phyloP scores from a whole-genome alignment of 352 stramenopile species.

The Plasmopara viticola region DNA sequence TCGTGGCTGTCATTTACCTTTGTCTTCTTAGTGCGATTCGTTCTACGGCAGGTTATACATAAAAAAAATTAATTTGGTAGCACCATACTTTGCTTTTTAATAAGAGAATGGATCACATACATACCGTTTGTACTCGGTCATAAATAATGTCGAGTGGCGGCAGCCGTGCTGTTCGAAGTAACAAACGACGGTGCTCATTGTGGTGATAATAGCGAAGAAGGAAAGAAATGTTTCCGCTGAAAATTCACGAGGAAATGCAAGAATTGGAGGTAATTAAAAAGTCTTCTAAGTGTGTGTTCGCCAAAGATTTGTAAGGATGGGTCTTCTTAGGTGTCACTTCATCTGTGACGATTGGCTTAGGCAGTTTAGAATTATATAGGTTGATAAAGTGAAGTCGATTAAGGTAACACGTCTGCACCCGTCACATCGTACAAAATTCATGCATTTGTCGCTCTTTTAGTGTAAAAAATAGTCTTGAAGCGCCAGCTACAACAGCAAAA shows the following conservation, averaged over 20 bases:
- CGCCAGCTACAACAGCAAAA: too few relatives aligned
- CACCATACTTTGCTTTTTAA: conserved; percentile 5
- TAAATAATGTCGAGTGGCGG: conserved; percentile 37
- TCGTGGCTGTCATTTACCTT: conserved; percentile 8
- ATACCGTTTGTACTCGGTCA: conserved; percentile 43
- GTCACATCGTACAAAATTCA: too few relatives aligned
- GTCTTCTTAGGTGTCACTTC: too few relatives aligned
- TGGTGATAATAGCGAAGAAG: neutral
- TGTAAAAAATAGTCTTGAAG: too few relatives aligned
- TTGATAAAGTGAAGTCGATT: too few relatives aligned
- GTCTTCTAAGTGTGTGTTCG: conserved; percentile 1
- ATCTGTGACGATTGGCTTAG: too few relatives aligned
- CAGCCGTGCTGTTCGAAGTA: conserved; percentile 37
- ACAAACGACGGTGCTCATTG: conserved; percentile 30
- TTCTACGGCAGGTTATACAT: conserved; percentile 8
- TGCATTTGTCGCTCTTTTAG: too few relatives aligned
- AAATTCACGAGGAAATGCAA: neutral
- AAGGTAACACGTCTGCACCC: too few relatives aligned
- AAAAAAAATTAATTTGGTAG: conserved; percentile 1
- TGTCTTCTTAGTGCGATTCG: conserved; percentile 26
- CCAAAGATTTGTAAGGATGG: conserved; percentile 7
- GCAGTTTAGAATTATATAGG: too few relatives aligned
- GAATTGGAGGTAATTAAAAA: conserved; percentile 4
- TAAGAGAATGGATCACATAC: conserved; percentile 1
- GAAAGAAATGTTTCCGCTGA: conserved; percentile 1